These are phyloP conservation scores for Waltiozyma sp. DNA, from an alignment of 1,139 yeast genomes.

Conservation along the genomic window DNA sequence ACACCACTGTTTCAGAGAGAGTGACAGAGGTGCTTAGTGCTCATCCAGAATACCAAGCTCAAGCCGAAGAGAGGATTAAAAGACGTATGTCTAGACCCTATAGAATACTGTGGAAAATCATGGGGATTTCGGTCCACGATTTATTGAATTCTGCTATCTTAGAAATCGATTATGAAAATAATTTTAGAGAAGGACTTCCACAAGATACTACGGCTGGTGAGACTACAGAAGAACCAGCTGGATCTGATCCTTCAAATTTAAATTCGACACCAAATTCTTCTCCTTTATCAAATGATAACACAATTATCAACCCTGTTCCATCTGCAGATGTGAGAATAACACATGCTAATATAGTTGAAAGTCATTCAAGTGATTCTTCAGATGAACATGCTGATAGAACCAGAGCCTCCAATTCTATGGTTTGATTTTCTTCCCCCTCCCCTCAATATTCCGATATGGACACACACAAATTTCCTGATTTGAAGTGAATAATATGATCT, in stretches of 20 bases:
- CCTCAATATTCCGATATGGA: no score
- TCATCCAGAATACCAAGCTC: slow-evolving; percentile 30
- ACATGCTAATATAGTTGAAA: no score
- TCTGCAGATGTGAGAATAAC: no score
- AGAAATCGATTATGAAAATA: slow-evolving; percentile 24
- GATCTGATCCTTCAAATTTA: background rate
- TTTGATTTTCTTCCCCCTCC: slow-evolving; percentile 1
- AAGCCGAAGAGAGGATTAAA: slow-evolving; percentile 31
- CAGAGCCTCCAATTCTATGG: slow-evolving; percentile 8
- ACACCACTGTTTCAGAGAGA: slow-evolving; percentile 16
- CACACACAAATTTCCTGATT: no score
- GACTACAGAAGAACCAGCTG: background rate
- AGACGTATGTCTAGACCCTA: slow-evolving; percentile 27
- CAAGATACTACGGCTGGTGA: slow-evolving; percentile 1
- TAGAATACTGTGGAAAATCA: slow-evolving; percentile 38
- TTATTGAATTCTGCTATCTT: slow-evolving; percentile 44
- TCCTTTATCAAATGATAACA: background rate
- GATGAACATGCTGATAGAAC: slow-evolving; percentile 1
- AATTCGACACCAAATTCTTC: background rate
- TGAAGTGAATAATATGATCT: no score
- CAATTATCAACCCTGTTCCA: no score
- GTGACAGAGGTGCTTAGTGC: slow-evolving; percentile 15
- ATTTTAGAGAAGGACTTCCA: slow-evolving; percentile 4
- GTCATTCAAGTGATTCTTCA: background rate
- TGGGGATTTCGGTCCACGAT: slow-evolving; percentile 41